phyloP scores from a whole-genome alignment of 1,284 basidiomycete genomes.

The Cutaneotrichosporon cavernicola region DNA sequence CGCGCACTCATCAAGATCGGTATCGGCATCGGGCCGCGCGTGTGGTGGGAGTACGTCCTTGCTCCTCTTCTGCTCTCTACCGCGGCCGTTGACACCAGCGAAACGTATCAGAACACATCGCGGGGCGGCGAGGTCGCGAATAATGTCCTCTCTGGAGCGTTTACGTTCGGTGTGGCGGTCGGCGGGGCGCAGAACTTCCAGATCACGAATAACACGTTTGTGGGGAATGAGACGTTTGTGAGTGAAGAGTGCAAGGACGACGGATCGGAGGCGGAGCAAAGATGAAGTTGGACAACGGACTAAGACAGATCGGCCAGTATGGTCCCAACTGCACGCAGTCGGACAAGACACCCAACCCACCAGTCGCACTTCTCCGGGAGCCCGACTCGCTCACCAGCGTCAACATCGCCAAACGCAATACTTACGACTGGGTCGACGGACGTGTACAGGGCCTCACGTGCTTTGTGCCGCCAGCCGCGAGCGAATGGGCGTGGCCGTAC shows the following conservation, averaged over 20 bases:
- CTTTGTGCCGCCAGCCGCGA: constrained; percentile 26
- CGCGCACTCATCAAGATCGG: constrained; percentile 11
- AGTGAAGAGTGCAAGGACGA: constrained; percentile 4
- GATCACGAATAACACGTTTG: constrained; percentile 63
- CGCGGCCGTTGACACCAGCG: constrained; percentile 41
- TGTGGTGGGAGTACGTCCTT: constrained; percentile 70
- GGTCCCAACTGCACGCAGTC: constrained; percentile 67
- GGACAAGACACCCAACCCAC: constrained; percentile 52
- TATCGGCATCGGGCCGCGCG: constrained; percentile 63
- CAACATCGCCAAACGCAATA: constrained; percentile 27
- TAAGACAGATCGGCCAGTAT: constrained; percentile 60
- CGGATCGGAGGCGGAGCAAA: too few relatives aligned
- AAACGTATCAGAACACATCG: not conserved
- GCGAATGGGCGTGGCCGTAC: constrained; percentile 30
- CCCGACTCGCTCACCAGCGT: constrained; percentile 28
- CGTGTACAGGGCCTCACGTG: constrained; percentile 41
- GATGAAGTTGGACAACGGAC: not conserved
- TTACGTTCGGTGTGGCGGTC: constrained; percentile 57
- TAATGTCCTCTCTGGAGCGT: constrained; percentile 69
- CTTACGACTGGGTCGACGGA: constrained; percentile 33
- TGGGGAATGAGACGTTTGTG: constrained; percentile 69
- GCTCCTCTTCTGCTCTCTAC: too few relatives aligned
- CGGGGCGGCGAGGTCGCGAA: constrained; percentile 61
- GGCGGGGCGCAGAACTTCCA: constrained; percentile 66
- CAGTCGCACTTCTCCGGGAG: constrained; percentile 36